Base-by-base conservation (phyloP, 441 rosid genomes). In the Populus hybrid region DNA sequence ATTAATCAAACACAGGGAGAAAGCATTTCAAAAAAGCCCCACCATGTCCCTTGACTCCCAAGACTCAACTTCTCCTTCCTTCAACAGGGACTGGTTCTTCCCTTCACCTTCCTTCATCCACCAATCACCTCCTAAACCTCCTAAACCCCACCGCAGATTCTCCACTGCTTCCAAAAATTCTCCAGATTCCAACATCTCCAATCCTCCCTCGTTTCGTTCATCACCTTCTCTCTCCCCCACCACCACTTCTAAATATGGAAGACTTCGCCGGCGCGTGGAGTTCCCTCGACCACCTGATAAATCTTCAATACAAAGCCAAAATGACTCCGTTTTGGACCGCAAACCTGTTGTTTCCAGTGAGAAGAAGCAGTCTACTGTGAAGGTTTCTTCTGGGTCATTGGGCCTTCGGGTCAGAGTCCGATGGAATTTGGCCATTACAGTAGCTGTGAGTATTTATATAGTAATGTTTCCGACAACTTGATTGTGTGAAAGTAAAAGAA, bases 11-110 rank as follows among this genome's bases (percentile, higher is more conserved):
- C 61, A 18, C 61, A 6, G 2, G 0, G 7, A 54, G 8, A 50
- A 16, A 50, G 8, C 8, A 16, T 50, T 50, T 50, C 8, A 50
- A 42, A 42, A 42, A 40, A 74, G 75, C 64, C 63, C 79, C n/a
- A 66, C 16, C 54, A 89, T 87, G 92, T 86, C 89, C 85, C 50
- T 30, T 16, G 84, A 83, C 70, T 7, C 20, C 76, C 38, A 75
- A 18, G 87, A 84, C 57, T n/a, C 78, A 9, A 57, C 70, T 12
- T 50, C 42, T 59, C 74, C 82, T 69, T 82, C 89, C 77, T 57
- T 82, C 50, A 61, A 77, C 82, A 80, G 92, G 67, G 95, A 91
- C 89, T 89, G 91, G 91, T 85, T 91, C 82, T 90, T 88, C 90
- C 93, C 93, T 69, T 89, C 93, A 2, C 88, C 85, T 40, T 85